Percentiles rank a stretch among this genome's conserved stretches.
phyloP scores from a whole-genome alignment of 1,139 yeast genomes.

The Sugiyamaella sp. region DNA sequence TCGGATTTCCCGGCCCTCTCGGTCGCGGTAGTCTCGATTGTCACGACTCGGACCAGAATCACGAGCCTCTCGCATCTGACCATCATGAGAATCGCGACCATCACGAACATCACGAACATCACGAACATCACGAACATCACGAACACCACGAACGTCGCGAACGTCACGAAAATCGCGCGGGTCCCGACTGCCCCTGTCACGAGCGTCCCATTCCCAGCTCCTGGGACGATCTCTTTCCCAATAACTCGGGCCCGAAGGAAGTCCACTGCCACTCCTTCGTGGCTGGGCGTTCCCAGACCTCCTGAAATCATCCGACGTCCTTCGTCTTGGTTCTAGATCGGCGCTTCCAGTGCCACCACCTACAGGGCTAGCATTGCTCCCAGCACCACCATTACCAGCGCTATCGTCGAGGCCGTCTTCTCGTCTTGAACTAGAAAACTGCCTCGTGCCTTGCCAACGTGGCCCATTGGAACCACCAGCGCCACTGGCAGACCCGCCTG shows the following conservation, averaged over 20 bases:
- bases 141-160: not conserved
- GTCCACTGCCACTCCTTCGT: conserved; percentile 16
- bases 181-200: conserved; percentile 22
- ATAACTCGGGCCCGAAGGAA: conserved; percentile 26
- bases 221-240: conserved; percentile 25
- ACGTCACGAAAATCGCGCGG: conserved; percentile 1
- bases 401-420: not conserved
- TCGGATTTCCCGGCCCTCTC: conserved; percentile 28
- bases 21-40: conserved; percentile 24
- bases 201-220: conserved; percentile 25
- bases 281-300: conserved; percentile 19
- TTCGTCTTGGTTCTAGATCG: conserved; percentile 17
- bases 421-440: conserved; percentile 7
- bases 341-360: not conserved
- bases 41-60: conserved; percentile 13
- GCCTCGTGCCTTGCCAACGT: conserved; percentile 14
- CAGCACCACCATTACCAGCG: not conserved
- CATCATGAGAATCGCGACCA: not conserved
- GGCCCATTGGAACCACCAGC: conserved; percentile 1
- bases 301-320: conserved; percentile 24
- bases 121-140: conserved; percentile 1
- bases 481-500: not conserved
- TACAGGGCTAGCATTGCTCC: not conserved
- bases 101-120: conserved; percentile 1
- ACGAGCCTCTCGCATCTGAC: not conserved